These are phyloP conservation scores for Stephania yunnanensis DNA, from an alignment of 164 flowering plant genomes.

Conservation along the genomic window DNA sequence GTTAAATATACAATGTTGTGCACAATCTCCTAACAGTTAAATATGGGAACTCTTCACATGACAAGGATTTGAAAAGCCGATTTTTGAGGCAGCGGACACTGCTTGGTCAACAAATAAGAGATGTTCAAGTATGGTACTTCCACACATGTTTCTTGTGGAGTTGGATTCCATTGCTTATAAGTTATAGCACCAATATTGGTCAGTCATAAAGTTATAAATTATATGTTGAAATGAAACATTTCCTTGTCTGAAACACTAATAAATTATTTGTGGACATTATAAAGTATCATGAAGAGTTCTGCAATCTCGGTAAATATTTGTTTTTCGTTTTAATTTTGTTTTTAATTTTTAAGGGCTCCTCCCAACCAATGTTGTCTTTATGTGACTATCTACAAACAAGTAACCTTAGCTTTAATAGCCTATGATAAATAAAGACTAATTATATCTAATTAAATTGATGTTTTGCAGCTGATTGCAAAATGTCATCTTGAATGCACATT, in stretches of 20 bases:
- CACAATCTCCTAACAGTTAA: background rate
- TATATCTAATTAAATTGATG: no score
- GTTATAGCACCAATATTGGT: no score
- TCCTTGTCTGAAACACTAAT: background rate
- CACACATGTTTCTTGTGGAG: background rate
- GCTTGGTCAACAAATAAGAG: slow-evolving; percentile 60
- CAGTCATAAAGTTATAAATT: no score
- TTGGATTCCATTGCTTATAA: background rate
- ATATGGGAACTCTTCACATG: slow-evolving; percentile 18
- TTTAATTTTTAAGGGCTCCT: background rate
- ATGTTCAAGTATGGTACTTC: slow-evolving; percentile 50
- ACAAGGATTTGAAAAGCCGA: slow-evolving; percentile 41
- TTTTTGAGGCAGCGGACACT: slow-evolving; percentile 44
- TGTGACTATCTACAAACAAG: slow-evolving; percentile 36
- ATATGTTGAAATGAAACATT: no score
- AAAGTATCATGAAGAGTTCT: slow-evolving; percentile 66
- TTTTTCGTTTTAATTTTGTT: background rate
- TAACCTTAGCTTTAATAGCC: background rate
- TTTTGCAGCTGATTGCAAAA: no score
- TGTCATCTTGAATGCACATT: no score
- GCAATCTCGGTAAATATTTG: slow-evolving; percentile 52
- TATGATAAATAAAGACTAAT: no score
- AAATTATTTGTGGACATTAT: background rate
- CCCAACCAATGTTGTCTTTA: background rate
- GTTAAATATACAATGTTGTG: background rate